Evolutionary conservation across 1,284 basidiomycete species (phyloP).

Genomic region (Cystobasidiaceae sp.): DNA sequence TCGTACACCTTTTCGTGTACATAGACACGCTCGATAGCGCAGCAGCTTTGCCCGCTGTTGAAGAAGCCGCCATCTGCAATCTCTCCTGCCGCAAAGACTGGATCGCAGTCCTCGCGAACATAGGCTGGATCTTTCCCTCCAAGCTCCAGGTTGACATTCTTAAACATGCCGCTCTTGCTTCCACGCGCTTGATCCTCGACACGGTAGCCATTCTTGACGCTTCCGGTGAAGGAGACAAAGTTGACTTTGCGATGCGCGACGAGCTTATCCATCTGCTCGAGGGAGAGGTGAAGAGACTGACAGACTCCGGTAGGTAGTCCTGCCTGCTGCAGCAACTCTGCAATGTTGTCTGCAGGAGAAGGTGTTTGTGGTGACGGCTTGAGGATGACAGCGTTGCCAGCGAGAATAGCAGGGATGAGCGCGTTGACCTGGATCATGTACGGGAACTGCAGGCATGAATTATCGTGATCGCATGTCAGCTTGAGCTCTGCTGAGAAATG

Average conservation of each 20-base stretch:
- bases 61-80: constrained; percentile 89
- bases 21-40: constrained; percentile 84
- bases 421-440: constrained; percentile 85
- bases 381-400: constrained; percentile 78
- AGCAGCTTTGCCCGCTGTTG: constrained; percentile 92
- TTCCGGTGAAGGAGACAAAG: constrained; percentile 88
- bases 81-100: constrained; percentile 74
- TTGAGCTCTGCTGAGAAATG: no score
- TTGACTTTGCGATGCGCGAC: constrained; percentile 64
- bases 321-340: constrained; percentile 61
- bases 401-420: constrained; percentile 70
- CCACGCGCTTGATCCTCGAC: constrained; percentile 47
- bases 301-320: constrained; percentile 71
- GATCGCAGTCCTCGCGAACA: constrained; percentile 67
- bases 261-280: constrained; percentile 60
- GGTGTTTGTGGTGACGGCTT: constrained; percentile 96
- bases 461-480: neutral
- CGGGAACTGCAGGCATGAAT: constrained; percentile 56
- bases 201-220: constrained; percentile 54
- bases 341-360: constrained; percentile 73
- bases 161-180: constrained; percentile 64
- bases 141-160: constrained; percentile 64
- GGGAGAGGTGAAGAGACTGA: constrained; percentile 63
- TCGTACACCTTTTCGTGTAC: constrained; percentile 81
- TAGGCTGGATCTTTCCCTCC: constrained; percentile 97